Conservation (phyloP, 257 asterid species). For the Striga asiatica region DNA sequence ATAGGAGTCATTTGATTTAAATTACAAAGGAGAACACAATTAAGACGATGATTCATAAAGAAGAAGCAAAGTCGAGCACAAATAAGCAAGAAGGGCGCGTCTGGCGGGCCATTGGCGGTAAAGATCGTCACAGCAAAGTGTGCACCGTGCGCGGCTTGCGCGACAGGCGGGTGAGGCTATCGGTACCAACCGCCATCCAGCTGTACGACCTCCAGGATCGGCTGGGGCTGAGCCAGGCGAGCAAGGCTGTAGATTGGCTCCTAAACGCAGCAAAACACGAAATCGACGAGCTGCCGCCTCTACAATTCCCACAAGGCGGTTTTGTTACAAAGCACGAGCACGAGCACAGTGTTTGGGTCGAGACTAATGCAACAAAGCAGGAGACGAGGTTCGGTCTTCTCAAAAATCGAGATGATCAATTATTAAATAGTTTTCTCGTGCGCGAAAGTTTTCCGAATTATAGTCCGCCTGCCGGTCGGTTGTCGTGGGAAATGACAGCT, state of each 20-base stretch:
- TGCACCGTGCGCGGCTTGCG: slow-evolving; percentile 66
- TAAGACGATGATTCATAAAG: slow-evolving; percentile 36
- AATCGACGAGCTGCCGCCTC: slow-evolving; percentile 62
- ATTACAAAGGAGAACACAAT: no score
- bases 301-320: slow-evolving; percentile 43
- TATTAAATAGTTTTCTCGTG: slow-evolving; percentile 20
- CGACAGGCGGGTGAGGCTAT: slow-evolving; percentile 70
- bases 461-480: slow-evolving; percentile 34
- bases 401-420: neutral
- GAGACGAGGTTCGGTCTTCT: neutral
- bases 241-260: slow-evolving; percentile 81
- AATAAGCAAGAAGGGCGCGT: slow-evolving; percentile 52
- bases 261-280: slow-evolving; percentile 62
- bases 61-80: slow-evolving; percentile 7
- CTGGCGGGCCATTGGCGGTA: slow-evolving; percentile 58
- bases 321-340: neutral
- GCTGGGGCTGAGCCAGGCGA: slow-evolving; percentile 63
- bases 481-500: slow-evolving; percentile 2
- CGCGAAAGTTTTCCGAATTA: slow-evolving; percentile 12
- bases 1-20: no score
- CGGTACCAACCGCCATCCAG: slow-evolving; percentile 78
- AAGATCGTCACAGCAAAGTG: slow-evolving; percentile 82
- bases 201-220: slow-evolving; percentile 78
- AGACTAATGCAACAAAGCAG: neutral
- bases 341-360: neutral